phyloP scores from a whole-genome alignment of 2,329 filamentous ascomycete species.

The Colletotrichum chrysophilum region DNA sequence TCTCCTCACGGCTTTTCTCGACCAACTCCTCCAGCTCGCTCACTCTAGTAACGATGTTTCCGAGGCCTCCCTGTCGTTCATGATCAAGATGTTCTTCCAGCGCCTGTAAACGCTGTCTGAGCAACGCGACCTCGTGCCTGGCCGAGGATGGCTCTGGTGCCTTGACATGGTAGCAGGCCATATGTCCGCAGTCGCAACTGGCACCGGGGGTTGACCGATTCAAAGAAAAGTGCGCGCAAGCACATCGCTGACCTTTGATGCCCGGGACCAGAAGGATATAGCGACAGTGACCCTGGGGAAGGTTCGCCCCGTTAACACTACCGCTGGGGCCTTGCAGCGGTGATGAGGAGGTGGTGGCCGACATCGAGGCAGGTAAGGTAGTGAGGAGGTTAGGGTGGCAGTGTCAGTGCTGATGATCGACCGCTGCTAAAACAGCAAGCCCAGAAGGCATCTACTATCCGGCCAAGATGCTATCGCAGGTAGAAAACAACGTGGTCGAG shows the following conservation, averaged over 20 bases:
- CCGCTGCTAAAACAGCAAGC: background rate
- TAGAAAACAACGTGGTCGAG: background rate
- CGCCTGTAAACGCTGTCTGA: slow-evolving; percentile 49
- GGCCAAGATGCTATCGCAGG: background rate
- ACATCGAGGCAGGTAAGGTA: slow-evolving; percentile 23
- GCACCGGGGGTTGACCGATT: slow-evolving; percentile 59
- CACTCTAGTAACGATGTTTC: slow-evolving; percentile 47
- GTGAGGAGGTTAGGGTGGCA: background rate
- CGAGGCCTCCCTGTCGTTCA: slow-evolving; percentile 40
- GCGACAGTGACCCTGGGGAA: slow-evolving; percentile 64
- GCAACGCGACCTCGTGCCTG: slow-evolving; percentile 51
- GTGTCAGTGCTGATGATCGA: background rate
- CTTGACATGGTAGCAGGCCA: slow-evolving; percentile 63
- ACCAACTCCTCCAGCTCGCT: slow-evolving; percentile 59
- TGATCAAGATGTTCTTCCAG: slow-evolving; percentile 49
- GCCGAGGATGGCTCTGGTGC: slow-evolving; percentile 49
- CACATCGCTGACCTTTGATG: slow-evolving; percentile 63
- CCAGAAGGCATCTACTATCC: background rate
- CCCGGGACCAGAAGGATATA: slow-evolving; percentile 63
- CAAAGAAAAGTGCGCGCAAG: slow-evolving; percentile 61
- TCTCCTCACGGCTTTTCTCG: slow-evolving; percentile 57
- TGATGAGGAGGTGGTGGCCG: slow-evolving; percentile 30
- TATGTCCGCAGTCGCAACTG: slow-evolving; percentile 63
- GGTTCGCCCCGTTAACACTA: slow-evolving; percentile 46
- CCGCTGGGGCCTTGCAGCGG: slow-evolving; percentile 27